Percentiles rank a stretch among this genome's conserved stretches.
phyloP scores from a whole-genome alignment of 257 asterid genomes.

The Handroanthus guayacan region DNA sequence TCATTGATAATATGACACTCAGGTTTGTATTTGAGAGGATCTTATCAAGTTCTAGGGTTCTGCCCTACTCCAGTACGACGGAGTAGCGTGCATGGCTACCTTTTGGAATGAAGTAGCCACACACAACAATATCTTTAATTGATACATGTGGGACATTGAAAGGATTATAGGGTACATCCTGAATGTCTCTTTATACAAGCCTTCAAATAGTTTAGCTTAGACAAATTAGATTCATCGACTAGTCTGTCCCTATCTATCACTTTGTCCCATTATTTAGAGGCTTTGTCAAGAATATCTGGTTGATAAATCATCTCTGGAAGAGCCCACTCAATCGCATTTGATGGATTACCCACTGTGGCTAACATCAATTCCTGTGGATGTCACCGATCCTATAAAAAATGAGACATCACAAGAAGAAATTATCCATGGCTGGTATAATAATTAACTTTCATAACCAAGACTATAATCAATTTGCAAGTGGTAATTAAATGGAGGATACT shows the following conservation, averaged over 20 bases:
- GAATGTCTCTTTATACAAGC: slow-evolving; percentile 33
- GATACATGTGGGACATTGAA: slow-evolving; percentile 36
- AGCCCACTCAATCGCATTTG: slow-evolving; percentile 40
- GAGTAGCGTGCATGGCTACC: slow-evolving; percentile 33
- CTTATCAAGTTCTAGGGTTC: slow-evolving; percentile 31
- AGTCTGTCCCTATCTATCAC: slow-evolving; percentile 28
- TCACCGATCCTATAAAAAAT: not conserved
- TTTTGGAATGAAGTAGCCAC: slow-evolving; percentile 34
- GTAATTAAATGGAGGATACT: not conserved
- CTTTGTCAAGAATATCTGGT: slow-evolving; percentile 26
- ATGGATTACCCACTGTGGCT: slow-evolving; percentile 34
- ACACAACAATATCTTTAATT: not conserved
- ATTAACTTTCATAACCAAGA: too few species aligned
- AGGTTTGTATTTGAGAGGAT: slow-evolving; percentile 31
- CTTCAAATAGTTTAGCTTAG: slow-evolving; percentile 26
- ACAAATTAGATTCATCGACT: slow-evolving; percentile 37
- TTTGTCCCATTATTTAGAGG: slow-evolving; percentile 21
- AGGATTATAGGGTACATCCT: slow-evolving; percentile 31
- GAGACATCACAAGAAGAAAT: not conserved
- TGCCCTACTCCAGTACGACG: slow-evolving; percentile 34
- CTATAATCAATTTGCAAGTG: too few species aligned
- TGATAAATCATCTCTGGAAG: slow-evolving; percentile 34
- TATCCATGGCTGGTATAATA: not conserved
- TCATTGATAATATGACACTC: slow-evolving; percentile 22
- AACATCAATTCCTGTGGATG: slow-evolving; percentile 38